Percentiles rank a stretch among this genome's conserved stretches.
Conservation (phyloP, 331 rosid genomes). For the Pyrus hybrid region DNA sequence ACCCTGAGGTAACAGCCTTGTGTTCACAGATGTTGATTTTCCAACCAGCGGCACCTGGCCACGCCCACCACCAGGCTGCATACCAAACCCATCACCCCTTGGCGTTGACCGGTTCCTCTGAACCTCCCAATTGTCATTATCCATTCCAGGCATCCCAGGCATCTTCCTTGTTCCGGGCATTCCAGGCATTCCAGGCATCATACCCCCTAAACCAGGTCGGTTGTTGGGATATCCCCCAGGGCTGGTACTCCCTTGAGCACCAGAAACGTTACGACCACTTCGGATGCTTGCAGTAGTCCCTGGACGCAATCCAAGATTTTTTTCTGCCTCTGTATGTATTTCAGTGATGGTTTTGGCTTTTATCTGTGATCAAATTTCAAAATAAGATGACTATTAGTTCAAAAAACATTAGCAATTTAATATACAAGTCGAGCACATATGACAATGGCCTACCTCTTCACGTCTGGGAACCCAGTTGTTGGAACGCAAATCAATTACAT, state of each 20-base stretch:
- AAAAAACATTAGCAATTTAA: neutral
- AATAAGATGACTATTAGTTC: neutral
- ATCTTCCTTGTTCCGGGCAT: constrained; percentile 45
- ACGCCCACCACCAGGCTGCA: constrained; percentile 44
- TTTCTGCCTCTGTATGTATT: constrained; percentile 98
- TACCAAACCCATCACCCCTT: constrained; percentile 49
- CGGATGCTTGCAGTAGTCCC: constrained; percentile 90
- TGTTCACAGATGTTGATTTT: constrained; percentile 44
- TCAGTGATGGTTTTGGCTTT: constrained; percentile 91
- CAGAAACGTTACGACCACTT: constrained; percentile 49
- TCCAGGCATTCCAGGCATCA: constrained; percentile 99
- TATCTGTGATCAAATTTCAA: constrained; percentile 10
- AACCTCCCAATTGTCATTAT: constrained; percentile 86
- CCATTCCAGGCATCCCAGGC: constrained; percentile 93
- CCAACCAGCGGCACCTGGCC: constrained; percentile 53
- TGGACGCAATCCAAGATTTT: constrained; percentile 90
- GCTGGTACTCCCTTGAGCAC: constrained; percentile 50
- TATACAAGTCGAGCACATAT: neutral
- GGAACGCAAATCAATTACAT: constrained; percentile 74
- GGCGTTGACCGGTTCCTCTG: constrained; percentile 60
- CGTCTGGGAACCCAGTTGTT: constrained; percentile 95
- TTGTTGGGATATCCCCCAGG: constrained; percentile 60
- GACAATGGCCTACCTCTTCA: constrained; percentile 54
- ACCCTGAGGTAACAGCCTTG: constrained; percentile 88
- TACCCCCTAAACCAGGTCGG: constrained; percentile 80